A percentile compares a stretch with the other conserved stretches of the same genome.
phyloP scores from a whole-genome alignment of 1,284 basidiomycete species.

The Golubevia sp. region DNA sequence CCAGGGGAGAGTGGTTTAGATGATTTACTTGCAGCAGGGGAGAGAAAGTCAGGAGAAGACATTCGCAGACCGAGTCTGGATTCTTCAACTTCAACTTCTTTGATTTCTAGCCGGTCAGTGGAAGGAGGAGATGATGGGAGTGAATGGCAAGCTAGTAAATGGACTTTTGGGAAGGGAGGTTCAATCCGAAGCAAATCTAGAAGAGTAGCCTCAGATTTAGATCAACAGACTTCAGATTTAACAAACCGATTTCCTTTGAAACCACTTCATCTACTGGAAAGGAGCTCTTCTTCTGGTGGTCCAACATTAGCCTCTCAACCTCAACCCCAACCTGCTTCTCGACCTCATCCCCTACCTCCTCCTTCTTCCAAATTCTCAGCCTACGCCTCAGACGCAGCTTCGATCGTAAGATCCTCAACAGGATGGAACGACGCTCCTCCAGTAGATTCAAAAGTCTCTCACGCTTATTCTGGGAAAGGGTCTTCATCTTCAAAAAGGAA shows the following conservation, averaged over 20 bases:
- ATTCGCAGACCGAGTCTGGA: background rate
- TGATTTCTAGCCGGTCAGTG: background rate
- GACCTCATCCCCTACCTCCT: background rate
- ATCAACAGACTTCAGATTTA: too few species aligned
- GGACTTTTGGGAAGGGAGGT: constrained; percentile 24
- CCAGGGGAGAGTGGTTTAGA: constrained; percentile 49
- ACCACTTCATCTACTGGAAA: too few species aligned
- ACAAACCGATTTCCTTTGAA: too few species aligned
- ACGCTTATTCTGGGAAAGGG: constrained; percentile 24
- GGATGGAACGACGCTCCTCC: constrained; percentile 48
- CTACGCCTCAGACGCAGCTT: background rate
- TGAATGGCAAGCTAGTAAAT: constrained; percentile 44
- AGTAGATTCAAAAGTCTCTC: constrained; percentile 26
- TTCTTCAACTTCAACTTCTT: background rate
- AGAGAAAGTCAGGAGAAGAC: background rate
- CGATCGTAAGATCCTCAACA: background rate
- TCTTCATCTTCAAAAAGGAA: constrained; percentile 9
- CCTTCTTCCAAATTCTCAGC: background rate
- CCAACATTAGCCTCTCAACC: background rate
- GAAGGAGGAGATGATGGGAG: constrained; percentile 13
- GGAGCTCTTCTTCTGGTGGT: background rate
- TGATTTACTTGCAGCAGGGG: constrained; percentile 25
- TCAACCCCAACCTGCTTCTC: background rate
- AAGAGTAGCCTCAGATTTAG: too few species aligned
- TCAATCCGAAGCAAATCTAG: too few species aligned